Percentiles rank a stretch among this genome's conserved stretches.
Conservation (phyloP, 345 rosid species). For the Mangifera indica region DNA sequence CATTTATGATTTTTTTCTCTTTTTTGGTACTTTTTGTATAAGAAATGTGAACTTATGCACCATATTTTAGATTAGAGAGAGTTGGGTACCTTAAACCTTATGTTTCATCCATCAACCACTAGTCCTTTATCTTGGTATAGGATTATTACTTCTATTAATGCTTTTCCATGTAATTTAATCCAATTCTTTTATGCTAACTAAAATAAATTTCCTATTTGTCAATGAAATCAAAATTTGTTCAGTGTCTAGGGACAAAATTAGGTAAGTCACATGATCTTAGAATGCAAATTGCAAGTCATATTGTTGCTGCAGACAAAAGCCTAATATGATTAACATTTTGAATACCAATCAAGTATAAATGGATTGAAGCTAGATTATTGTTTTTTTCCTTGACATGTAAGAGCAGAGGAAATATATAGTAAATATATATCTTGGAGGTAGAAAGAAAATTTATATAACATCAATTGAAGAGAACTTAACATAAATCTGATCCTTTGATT, state of each 20-base stretch:
- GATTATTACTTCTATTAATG: not conserved
- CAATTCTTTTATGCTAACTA: not conserved
- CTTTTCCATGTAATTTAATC: not conserved
- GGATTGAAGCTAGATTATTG: not conserved
- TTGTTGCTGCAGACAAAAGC: too few relatives aligned
- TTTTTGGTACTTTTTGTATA: not conserved
- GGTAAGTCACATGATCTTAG: too few relatives aligned
- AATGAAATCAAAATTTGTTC: not conserved
- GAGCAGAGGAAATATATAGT: not conserved
- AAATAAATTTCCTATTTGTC: not conserved
- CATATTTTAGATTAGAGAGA: not conserved
- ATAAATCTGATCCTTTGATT: not conserved
- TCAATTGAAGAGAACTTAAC: not conserved
- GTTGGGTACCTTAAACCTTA: slow-evolving; percentile 1
- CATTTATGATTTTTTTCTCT: slow-evolving; percentile 9
- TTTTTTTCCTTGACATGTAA: not conserved
- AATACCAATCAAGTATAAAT: not conserved
- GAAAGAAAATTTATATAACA: not conserved
- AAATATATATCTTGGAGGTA: not conserved
- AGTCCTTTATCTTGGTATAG: not conserved
- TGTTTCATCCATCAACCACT: not conserved
- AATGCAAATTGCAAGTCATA: too few relatives aligned
- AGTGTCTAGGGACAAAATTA: not conserved
- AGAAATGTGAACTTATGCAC: not conserved
- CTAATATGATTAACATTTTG: not conserved